phyloP scores from a whole-genome alignment of 257 asterid genomes.

The Osmanthus fragrans region DNA sequence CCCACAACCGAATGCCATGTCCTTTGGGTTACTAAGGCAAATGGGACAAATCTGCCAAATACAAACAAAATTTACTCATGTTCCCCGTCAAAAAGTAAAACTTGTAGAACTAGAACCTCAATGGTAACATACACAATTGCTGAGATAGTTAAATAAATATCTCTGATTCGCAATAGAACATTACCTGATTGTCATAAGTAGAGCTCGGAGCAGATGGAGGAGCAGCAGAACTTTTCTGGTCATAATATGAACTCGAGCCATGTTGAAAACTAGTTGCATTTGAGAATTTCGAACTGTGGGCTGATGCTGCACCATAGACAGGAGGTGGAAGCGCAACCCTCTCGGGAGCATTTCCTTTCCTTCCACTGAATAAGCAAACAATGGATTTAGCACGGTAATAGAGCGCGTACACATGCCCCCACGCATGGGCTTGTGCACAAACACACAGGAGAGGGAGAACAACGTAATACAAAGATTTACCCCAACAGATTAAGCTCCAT shows the following conservation, averaged over 20 bases:
- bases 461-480: conserved; percentile 35
- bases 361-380: conserved; percentile 39
- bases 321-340: conserved; percentile 93
- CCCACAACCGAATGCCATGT: conserved; percentile 98
- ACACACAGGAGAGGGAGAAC: not conserved
- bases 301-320: conserved; percentile 38
- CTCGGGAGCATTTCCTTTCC: conserved; percentile 49
- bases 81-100: not conserved
- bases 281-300: conserved; percentile 46
- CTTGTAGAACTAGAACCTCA: not conserved
- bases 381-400: not conserved
- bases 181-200: conserved; percentile 68
- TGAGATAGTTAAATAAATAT: not conserved
- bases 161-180: not conserved
- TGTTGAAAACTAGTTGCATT: conserved; percentile 49
- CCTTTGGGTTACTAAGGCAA: conserved; percentile 79
- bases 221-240: conserved; percentile 22
- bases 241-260: conserved; percentile 39
- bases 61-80: not conserved
- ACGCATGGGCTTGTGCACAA: not conserved
- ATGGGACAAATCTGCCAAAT: conserved; percentile 72
- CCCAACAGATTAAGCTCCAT: conserved; percentile 87
- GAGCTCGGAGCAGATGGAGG: conserved; percentile 58
- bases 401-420: not conserved
- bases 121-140: not conserved